phyloP scores from a whole-genome alignment of 345 rosid genomes.

The Rhodamnia rubescens region DNA sequence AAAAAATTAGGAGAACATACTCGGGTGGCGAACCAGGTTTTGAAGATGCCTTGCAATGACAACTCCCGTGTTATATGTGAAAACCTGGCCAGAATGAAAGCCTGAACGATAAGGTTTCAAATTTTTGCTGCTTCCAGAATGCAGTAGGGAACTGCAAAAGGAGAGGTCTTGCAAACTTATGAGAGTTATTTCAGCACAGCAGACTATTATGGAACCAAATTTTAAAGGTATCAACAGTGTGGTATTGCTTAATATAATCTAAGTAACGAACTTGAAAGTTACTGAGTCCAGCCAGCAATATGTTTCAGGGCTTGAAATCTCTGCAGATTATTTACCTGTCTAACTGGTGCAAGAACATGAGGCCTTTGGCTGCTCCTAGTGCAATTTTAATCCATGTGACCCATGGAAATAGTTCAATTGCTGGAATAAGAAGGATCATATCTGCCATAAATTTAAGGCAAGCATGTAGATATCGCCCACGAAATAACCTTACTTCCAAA shows the following conservation, averaged over 20 bases:
- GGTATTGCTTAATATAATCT: neutral
- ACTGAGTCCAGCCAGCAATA: constrained; percentile 10
- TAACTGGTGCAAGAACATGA: constrained; percentile 3
- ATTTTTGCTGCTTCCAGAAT: neutral
- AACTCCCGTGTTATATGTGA: neutral
- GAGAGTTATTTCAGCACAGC: neutral
- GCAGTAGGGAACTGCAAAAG: neutral
- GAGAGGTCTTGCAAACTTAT: neutral
- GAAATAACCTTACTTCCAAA: constrained; percentile 7
- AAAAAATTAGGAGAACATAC: neutral
- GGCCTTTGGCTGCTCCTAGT: constrained; percentile 4
- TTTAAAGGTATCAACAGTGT: too few species aligned
- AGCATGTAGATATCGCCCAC: neutral
- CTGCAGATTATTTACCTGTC: constrained; percentile 1
- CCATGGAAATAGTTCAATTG: constrained; percentile 1
- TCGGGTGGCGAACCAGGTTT: neutral
- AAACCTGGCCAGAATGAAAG: neutral
- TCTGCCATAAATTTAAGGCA: neutral
- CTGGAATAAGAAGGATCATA: neutral
- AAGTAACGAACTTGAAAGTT: neutral
- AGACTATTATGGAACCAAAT: neutral
- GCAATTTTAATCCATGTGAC: neutral
- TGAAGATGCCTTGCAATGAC: neutral
- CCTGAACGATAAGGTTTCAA: neutral
- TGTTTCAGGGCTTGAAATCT: constrained; percentile 3